These are phyloP conservation scores for Suhomyces canberraensis DNA, from an alignment of 805 yeast genomes.

Conservation along the genomic window DNA sequence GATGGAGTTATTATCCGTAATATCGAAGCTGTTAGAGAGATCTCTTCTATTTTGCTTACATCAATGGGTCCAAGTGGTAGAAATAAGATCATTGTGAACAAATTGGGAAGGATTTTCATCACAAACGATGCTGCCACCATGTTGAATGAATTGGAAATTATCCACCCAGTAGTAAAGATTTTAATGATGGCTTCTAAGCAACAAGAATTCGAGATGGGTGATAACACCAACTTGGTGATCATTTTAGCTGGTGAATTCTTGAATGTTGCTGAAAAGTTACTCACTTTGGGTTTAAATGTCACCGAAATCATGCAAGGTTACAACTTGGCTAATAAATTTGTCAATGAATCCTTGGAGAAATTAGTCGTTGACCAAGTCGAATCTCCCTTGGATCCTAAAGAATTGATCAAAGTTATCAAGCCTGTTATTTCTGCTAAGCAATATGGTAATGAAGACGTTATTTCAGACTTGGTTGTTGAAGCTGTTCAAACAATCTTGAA, in stretches of 20 bases:
- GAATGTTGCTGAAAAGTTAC: conserved; percentile 78
- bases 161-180: conserved; percentile 95
- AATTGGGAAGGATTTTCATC: conserved; percentile 78
- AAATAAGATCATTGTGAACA: conserved; percentile 91
- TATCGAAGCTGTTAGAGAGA: conserved; percentile 91
- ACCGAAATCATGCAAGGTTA: conserved; percentile 93
- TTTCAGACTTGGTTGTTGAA: conserved; percentile 76
- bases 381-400: conserved; percentile 50
- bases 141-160: conserved; percentile 86
- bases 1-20: conserved; percentile 95
- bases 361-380: conserved; percentile 60
- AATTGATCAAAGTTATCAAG: conserved; percentile 68
- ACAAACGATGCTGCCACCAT: conserved; percentile 99
- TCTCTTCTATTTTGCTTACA: conserved; percentile 85
- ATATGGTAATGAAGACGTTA: conserved; percentile 78
- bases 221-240: conserved; percentile 87
- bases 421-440: conserved; percentile 94
- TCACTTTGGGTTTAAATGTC: conserved; percentile 82
- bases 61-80: conserved; percentile 98
- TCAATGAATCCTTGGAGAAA: conserved; percentile 63
- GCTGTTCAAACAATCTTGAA: conserved; percentile 78
- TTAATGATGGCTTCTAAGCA: conserved; percentile 96
- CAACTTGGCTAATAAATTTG: conserved; percentile 78
- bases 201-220: conserved; percentile 97
- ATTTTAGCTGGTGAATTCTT: conserved; percentile 91